Base-by-base conservation (phyloP, 768 basidiomycete genomes). In the Gymnopilus junonius region DNA sequence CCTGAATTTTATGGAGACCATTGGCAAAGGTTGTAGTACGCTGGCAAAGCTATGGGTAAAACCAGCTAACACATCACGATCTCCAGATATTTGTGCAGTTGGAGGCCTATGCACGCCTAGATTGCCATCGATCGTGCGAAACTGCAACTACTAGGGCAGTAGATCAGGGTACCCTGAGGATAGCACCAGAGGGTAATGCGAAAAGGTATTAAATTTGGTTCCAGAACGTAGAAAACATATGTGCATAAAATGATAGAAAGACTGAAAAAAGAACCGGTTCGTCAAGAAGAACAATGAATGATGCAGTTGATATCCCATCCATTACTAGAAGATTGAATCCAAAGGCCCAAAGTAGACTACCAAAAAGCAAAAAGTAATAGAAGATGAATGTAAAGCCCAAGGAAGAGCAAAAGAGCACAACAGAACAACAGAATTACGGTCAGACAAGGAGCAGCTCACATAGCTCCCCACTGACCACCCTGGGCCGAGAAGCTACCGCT, bases 381-480 rank as follows among this genome's bases (percentile, higher is more conserved):
- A 11, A 17, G 14, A 15, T n/a, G 31, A 20, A 35, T 20, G 10
- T n/a, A 27, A 35, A 34, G 34, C 12, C 5, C 29, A 46, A 32
- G 27, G 31, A 39, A 54, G 21, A 45, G 27, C 23, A 35, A 21
- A 27, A 31, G 29, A 40, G n/a, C n/a, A n/a, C n/a, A n/a, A n/a
- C n/a, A 45, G 39, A 7, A 10, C 34, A 11, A 17, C n/a, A 25
- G 11, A 8, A 23, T 6, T 21, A 37, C 29, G 21, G 31, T 42
- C 20, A 32, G 14, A 27, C 11, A 29, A 31, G 37, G 37, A 39
- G 12, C 31, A 35, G 43, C 34, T 67, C 71, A 81, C 74, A 81
- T 74, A 23, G 75, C 69, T 31, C 80, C 79, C 80, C 81, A 81
- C 63, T 78, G 78, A 46, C 56, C 61, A 31, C 65, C 62, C 48